Conservation (phyloP, 1,284 basidiomycete species). For the Puccinia triticina region DNA sequence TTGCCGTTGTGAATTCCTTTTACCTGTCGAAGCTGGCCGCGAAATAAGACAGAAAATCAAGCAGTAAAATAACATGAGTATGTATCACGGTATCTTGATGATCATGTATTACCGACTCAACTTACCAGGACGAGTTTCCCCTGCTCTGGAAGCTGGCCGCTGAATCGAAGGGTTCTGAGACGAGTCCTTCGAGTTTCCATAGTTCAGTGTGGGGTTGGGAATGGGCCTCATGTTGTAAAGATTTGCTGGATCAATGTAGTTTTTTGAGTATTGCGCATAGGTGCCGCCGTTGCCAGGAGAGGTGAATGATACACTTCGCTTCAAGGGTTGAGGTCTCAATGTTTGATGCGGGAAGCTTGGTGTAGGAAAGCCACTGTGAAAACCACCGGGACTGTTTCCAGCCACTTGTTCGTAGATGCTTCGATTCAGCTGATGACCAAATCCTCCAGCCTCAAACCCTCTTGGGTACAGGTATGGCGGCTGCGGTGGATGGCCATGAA, state of each 20-base stretch:
- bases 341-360: not conserved
- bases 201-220: not conserved
- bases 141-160: not conserved
- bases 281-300: not conserved
- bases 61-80: no score
- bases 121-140: not conserved
- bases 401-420: not conserved
- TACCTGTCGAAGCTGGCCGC: not conserved
- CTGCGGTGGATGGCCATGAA: not conserved
- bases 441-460: not conserved
- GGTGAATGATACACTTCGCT: slow-evolving; percentile 13
- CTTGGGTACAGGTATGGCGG: not conserved
- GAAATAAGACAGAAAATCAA: not conserved
- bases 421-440: not conserved
- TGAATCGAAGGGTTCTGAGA: slow-evolving; percentile 3
- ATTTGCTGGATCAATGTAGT: not conserved
- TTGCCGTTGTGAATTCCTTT: not conserved
- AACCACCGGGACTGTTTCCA: not conserved
- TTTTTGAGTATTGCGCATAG: not conserved
- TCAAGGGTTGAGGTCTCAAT: not conserved
- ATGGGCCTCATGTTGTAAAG: not conserved
- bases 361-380: not conserved
- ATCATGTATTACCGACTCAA: not conserved
- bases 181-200: not conserved
- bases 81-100: not conserved